Evolutionary conservation across 75 land plant genomes (phyloP).

Genomic region (Pinus taeda): DNA sequence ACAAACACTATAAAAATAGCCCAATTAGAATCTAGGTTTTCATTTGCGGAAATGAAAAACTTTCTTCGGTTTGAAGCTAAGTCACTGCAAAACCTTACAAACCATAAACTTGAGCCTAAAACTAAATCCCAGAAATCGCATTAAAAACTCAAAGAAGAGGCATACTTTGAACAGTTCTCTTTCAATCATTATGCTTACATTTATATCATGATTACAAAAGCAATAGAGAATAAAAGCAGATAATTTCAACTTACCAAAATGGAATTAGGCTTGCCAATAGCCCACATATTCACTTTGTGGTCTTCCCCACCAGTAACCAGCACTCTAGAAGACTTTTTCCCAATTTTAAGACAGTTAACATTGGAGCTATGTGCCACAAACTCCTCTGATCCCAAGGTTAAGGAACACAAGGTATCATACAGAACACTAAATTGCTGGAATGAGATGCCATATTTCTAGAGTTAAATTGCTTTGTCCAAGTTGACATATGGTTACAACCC

Average conservation of each 20-base stretch:
- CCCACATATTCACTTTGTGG: constrained; percentile 93
- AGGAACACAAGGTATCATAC: not conserved
- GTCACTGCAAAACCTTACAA: not conserved
- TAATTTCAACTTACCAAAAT: constrained; percentile 51
- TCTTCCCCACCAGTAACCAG: constrained; percentile 95
- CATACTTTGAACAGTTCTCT: no score
- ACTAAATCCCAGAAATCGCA: no score
- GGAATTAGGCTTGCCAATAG: constrained; percentile 82
- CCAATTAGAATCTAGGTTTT: no score
- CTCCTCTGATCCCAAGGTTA: constrained; percentile 56
- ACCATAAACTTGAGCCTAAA: no score
- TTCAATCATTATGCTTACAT: not conserved
- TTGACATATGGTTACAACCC: not conserved
- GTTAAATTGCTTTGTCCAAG: not conserved
- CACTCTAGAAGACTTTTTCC: constrained; percentile 78
- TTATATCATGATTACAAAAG: not conserved
- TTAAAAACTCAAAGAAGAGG: no score
- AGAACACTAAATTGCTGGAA: not conserved
- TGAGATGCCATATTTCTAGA: not conserved
- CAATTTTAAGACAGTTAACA: constrained; percentile 86
- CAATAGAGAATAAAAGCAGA: not conserved
- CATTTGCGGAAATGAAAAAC: not conserved
- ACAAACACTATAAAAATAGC: constrained; percentile 54
- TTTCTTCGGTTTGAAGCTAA: not conserved
- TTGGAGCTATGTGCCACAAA: constrained; percentile 83